A percentile compares a stretch with the other conserved stretches of the same genome.
Conservation (phyloP, 305 asterid genomes). For the Withania somnifera region DNA sequence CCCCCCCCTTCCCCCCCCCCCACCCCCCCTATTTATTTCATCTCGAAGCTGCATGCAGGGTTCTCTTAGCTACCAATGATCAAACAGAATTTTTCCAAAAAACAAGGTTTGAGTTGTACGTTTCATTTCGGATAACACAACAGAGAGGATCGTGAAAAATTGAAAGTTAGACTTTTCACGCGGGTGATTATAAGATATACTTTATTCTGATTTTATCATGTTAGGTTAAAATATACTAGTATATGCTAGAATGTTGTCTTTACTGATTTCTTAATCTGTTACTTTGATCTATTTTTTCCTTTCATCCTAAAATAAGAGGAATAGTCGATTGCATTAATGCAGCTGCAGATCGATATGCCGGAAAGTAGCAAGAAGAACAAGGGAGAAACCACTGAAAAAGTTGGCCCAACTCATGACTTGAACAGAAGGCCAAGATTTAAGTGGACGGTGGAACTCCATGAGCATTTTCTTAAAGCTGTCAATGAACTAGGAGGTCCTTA, state of each 20-base stretch:
- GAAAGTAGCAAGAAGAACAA: not conserved
- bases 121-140: not conserved
- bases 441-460: constrained; percentile 14
- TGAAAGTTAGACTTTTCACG: not conserved
- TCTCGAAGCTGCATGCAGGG: not conserved
- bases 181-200: too few species aligned
- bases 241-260: too few species aligned
- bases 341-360: not conserved
- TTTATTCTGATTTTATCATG: too few species aligned
- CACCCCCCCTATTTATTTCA: not conserved
- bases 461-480: constrained; percentile 12
- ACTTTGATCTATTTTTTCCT: too few species aligned
- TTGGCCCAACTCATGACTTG: not conserved
- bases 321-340: too few species aligned
- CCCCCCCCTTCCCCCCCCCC: too few species aligned
- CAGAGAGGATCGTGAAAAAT: not conserved
- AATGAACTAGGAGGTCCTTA: constrained; percentile 15
- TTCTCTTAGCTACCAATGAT: not conserved
- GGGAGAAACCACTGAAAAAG: not conserved
- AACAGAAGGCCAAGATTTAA: constrained; percentile 8
- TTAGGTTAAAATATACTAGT: too few species aligned
- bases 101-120: not conserved
- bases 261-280: too few species aligned
- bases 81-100: not conserved
- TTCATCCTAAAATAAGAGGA: too few species aligned